Percentiles rank a stretch among this genome's conserved stretches.
phyloP scores from a whole-genome alignment of 495 filamentous ascomycete genomes.

The Aspergillus mulundensis region DNA sequence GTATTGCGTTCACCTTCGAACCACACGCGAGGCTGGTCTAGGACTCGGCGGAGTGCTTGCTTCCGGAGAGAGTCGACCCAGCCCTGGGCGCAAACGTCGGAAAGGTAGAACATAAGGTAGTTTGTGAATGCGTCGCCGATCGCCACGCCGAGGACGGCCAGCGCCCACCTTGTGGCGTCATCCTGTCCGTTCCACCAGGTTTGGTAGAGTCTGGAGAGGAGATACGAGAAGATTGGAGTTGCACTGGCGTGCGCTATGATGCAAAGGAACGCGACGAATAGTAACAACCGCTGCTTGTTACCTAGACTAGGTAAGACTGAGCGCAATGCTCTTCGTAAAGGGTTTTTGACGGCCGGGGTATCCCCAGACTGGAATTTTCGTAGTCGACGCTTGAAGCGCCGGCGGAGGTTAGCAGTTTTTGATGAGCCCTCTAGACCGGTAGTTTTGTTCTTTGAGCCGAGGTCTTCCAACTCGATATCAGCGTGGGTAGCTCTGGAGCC shows the following conservation, averaged over 20 bases:
- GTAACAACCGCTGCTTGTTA: constrained; percentile 42
- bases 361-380: not conserved
- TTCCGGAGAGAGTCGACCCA: constrained; percentile 76
- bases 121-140: constrained; percentile 58
- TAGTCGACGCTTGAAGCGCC: not conserved
- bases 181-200: constrained; percentile 57
- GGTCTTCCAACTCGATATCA: not conserved
- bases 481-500: not conserved
- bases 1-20: constrained; percentile 71
- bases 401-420: not conserved
- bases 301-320: constrained; percentile 70
- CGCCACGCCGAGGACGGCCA: constrained; percentile 65
- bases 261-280: constrained; percentile 58
- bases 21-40: constrained; percentile 80
- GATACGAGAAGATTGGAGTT: constrained; percentile 73
- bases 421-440: not conserved
- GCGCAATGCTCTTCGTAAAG: constrained; percentile 56
- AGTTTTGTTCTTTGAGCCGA: not conserved
- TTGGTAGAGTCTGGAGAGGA: constrained; percentile 68
- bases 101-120: constrained; percentile 62
- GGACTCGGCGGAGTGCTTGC: constrained; percentile 62
- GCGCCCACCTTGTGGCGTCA: constrained; percentile 58
- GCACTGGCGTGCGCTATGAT: constrained; percentile 62
- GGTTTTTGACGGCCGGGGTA: not conserved
- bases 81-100: constrained; percentile 67